Base-by-base conservation (phyloP, 2,329 filamentous ascomycete species). In the Setomelanomma holmii region DNA sequence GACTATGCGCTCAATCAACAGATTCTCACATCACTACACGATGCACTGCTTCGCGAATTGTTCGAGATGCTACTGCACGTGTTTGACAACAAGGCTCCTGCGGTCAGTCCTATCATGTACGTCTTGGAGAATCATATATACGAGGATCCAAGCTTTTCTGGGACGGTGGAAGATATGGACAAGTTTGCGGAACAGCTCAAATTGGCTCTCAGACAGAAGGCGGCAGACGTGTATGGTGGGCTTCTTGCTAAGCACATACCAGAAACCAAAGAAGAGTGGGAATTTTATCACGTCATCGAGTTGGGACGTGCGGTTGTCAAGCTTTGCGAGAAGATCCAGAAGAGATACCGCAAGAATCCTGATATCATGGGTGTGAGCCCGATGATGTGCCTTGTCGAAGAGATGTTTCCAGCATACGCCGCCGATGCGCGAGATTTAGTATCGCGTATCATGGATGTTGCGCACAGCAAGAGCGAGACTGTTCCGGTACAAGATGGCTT, bases 401-500 rank as follows among this genome's bases (percentile, higher is more conserved):
- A 91, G 45, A 87, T 95, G 48, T 89, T 98, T 52, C 95, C 95
- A 1, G 89, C 89, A 55, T 98, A 96, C 71, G 93, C 96, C 51
- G 86, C 90, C 58, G 93, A 99, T 73, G 90, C 91, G 4, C 85
- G 89, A 56, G 92, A 93, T 65, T 86, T 99, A 60, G 87, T 98
- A 36, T 83, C 87, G 60, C 84, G 89, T 49, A 95, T 98, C 55
- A 81, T 98, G 60, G 83, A 89, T 52, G 83, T 88, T 46, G 86
- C 89, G 19, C 84, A 89, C 60, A 83, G 86, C 27, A 85, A 83
- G 45, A 87, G 85, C 12, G 82, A 87, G 49, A 91, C 96, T 63
- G 86, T 98, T 42, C 87, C 89, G 34, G 85, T 98, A 21, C 86
- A 96, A 67, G 95, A 99, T 72, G 95, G 93, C 0, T 98, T 99